Evolutionary conservation across 1,139 yeast genomes (phyloP), one percentile per base, ranked within the genome.

Genomic region (Kodamaea sp.): DNA sequence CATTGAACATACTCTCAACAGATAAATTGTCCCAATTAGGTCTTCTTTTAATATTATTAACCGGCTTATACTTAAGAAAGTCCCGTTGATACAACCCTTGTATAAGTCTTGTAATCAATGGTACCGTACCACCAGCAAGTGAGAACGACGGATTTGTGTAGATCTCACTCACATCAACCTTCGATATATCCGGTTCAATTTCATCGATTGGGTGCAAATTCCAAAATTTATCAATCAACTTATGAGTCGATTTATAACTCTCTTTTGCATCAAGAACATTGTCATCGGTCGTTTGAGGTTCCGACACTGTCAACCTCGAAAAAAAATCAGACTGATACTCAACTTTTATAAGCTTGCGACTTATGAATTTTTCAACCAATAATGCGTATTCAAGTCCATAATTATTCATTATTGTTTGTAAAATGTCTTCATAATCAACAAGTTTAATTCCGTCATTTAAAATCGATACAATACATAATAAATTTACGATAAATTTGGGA

Each of bases 381-480:
- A 66, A 49, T 5, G 65, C 53, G 35, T 75, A 68, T 39, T 70
- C 62, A 43, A 79, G 61, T 0, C 95, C 95, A 52, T 73, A 84
- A 35, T 75, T 71, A 39, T 77, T 79, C 12, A 78, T 55, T 4
- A 84, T 58, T 40, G 75, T 80, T 7, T 60, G 64, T 37, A 73
- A 68, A 20, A 85, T 54, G 15, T 50, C 50, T 3, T 73, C 78
- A 46, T 75, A 70, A 46, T 84, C 89, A 40, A 68, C 74, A 36
- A 73, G 81, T 40, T 76, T 72, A 27, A 87, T 58, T 0, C 96
- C 96, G 35, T 77, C 79, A 48, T 81, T 77, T 7, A 78, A 71
- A 9, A 80, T 62, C 5, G 84, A 74, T 4, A 84, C 73, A 15
- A 85, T 67, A 25, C 83, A 46, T 0, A 79, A 62, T 32, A 75